phyloP scores from a whole-genome alignment of 2,329 filamentous ascomycete genomes.

The Hypoxylon sp. region DNA sequence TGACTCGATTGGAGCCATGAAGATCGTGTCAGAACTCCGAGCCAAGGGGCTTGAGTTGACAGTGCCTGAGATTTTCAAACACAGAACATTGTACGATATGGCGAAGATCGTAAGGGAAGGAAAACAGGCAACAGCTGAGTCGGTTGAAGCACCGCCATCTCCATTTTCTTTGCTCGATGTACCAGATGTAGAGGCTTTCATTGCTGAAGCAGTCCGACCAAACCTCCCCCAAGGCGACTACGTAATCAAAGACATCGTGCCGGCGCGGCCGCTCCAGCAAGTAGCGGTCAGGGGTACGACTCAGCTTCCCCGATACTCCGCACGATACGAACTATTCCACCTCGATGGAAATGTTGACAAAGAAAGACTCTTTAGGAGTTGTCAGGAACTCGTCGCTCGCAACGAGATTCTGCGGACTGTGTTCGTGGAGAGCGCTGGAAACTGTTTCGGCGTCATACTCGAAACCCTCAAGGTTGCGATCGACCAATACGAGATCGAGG shows the following conservation, averaged over 20 bases:
- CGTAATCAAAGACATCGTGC: conserved; percentile 69
- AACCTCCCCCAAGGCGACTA: conserved; percentile 66
- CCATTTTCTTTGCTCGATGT: conserved; percentile 67
- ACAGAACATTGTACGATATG: conserved; percentile 65
- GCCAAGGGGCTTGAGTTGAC: conserved; percentile 64
- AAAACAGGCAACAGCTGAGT: conserved; percentile 34
- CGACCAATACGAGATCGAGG: conserved; percentile 67
- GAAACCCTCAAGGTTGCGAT: conserved; percentile 67
- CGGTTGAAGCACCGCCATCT: conserved; percentile 50
- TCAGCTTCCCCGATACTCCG: conserved; percentile 70
- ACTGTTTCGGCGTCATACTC: conserved; percentile 71
- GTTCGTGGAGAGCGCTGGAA: conserved; percentile 68
- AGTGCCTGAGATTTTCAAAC: conserved; percentile 70
- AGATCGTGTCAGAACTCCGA: conserved; percentile 69
- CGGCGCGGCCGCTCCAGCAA: conserved; percentile 71
- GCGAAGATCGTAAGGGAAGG: conserved; percentile 64
- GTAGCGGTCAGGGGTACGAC: conserved; percentile 72
- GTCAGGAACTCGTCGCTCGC: conserved; percentile 68
- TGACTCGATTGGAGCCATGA: conserved; percentile 74
- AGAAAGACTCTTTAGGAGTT: conserved; percentile 64
- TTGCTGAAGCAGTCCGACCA: conserved; percentile 64
- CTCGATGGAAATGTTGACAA: conserved; percentile 67
- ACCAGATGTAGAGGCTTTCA: conserved; percentile 59
- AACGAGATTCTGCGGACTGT: conserved; percentile 78
- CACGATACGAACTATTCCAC: conserved; percentile 76